Evolutionary conservation across 768 basidiomycete genomes (phyloP).

Genomic region (Lentinula boryana): DNA sequence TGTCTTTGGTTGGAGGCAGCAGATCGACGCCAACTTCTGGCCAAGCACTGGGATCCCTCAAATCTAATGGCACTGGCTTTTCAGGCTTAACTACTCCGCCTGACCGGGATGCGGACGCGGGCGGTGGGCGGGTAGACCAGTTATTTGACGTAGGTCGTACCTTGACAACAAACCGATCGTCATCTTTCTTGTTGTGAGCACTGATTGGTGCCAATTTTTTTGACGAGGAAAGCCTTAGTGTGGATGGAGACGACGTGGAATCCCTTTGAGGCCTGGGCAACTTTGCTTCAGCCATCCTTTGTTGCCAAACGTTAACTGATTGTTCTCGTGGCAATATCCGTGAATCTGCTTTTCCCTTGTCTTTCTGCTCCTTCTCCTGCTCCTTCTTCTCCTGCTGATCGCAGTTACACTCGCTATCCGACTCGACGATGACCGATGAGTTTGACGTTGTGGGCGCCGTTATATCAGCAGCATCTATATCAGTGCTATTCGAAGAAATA

Average conservation of each 20-base stretch:
- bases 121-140: not conserved
- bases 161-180: not conserved
- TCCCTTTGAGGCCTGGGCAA: not conserved
- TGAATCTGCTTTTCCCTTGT: not conserved
- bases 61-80: not conserved
- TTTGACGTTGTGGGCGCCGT: conserved; percentile 6
- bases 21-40: conserved; percentile 1
- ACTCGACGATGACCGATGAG: conserved; percentile 3
- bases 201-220: not conserved
- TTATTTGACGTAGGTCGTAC: not conserved
- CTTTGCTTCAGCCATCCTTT: not conserved
- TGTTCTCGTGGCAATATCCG: not conserved
- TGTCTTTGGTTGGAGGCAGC: not conserved
- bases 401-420: not conserved
- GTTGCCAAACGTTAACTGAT: conserved; percentile 3
- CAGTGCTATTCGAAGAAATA: conserved; percentile 2
- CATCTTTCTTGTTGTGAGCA: not conserved
- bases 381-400: not conserved
- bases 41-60: not conserved
- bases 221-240: not conserved
- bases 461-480: conserved; percentile 1
- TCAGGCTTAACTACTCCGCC: not conserved
- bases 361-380: not conserved
- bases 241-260: not conserved
- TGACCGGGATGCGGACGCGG: not conserved